Evolutionary conservation across 176 grass and related monocot genomes (phyloP), one percentile per base, ranked within the genome.

Genomic region (Carex kokanica): DNA sequence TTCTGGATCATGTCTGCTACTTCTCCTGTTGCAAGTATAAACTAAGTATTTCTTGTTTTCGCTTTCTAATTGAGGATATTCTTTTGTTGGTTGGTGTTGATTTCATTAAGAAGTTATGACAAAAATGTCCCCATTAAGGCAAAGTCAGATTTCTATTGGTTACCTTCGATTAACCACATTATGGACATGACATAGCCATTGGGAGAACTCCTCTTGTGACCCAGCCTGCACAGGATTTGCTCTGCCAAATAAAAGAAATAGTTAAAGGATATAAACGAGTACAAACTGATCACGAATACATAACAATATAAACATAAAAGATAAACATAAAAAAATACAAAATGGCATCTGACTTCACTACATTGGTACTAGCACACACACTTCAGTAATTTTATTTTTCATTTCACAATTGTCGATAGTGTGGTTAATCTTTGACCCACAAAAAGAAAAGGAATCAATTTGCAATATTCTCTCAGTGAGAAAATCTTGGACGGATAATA

Each of bases 111-210:
- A 75, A 0, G 11, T 75, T 31, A 72, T 75, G 47, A 27, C 21
- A 55, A 54, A 7, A 69, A 69, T n/a, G 34, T 17, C 12, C 47
- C 5, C 0, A 29, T 14, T 52, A 4, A 31, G 23, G 21, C 27
- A 27, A 27, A 27, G 27, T 27, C 27, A 31, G 53, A 7, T 8
- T 16, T 51, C 18, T 49, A 16, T 21, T 81, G 77, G 56, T 88
- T 89, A 98, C 96, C 96, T 98, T 88, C 93, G 81, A 73, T 98
- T 98, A 84, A 98, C 96, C 15, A 95, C 89, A 58, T 95, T 98
- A 79, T 98, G 96, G 29, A 92, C 83, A 81, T 98, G 90, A 85
- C 96, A 98, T 64, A 98, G 64, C 92, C 93, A 98, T 70, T 91
- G 88, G 64, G 96, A 95, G 81, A 98, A 95, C 70, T 98, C 92